A percentile compares a stretch with the other conserved stretches of the same genome.
These are phyloP conservation scores for Polytrichum formosum DNA, from an alignment of 225 moss, liverwort and hornwort species.

Conservation along the genomic window DNA sequence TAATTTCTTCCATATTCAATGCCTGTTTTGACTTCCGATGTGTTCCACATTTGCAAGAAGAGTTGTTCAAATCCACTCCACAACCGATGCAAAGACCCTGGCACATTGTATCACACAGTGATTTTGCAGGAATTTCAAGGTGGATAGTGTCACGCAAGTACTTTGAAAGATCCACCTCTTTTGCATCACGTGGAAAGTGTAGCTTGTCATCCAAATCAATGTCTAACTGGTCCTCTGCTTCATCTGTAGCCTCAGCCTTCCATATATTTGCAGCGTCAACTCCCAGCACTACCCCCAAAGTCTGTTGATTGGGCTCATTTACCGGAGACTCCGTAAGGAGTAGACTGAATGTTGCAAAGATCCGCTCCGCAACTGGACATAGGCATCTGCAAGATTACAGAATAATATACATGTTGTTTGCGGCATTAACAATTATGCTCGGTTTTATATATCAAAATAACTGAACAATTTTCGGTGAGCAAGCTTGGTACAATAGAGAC, in stretches of 20 bases:
- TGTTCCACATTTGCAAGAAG: conserved; percentile 55
- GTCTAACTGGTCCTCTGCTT: conserved; percentile 51
- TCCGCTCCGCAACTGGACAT: conserved; percentile 68
- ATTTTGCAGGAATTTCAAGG: conserved; percentile 79
- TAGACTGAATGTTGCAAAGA: conserved; percentile 69
- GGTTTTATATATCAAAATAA: too few relatives aligned
- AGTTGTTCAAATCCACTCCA: conserved; percentile 70
- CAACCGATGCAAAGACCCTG: conserved; percentile 70
- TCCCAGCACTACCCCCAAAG: conserved; percentile 79
- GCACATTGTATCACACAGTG: conserved; percentile 63
- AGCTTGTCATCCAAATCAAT: conserved; percentile 93
- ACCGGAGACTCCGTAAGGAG: conserved; percentile 71
- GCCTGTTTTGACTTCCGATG: conserved; percentile 21
- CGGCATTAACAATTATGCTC: too few relatives aligned
- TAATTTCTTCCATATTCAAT: conserved; percentile 22
- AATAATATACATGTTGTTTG: not conserved
- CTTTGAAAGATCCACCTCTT: conserved; percentile 85
- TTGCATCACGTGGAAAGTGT: conserved; percentile 71
- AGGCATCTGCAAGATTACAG: conserved; percentile 55
- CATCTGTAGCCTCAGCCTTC: conserved; percentile 35
- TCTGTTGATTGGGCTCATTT: conserved; percentile 64
- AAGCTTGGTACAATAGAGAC: too few relatives aligned
- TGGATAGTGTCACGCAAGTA: conserved; percentile 90
- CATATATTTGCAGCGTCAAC: conserved; percentile 16
- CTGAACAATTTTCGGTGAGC: too few relatives aligned